These are phyloP conservation scores for Murraya paniculata DNA, from an alignment of 345 rosid species.

Conservation along the genomic window DNA sequence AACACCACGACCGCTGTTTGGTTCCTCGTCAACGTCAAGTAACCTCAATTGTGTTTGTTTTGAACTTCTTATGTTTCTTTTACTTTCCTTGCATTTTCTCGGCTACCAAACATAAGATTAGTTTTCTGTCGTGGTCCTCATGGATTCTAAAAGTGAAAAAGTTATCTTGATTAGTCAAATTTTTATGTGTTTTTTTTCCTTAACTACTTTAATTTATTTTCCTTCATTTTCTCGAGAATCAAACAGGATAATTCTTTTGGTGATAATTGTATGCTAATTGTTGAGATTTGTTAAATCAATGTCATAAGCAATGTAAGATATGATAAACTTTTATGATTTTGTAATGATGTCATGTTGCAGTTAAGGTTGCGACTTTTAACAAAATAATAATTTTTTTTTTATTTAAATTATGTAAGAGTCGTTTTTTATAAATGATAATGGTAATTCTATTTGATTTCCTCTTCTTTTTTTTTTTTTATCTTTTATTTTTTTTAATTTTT, in stretches of 20 bases:
- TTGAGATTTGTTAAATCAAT: neutral
- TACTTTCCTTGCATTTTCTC: slow-evolving; percentile 13
- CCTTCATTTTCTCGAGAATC: neutral
- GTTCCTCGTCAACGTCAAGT: too few species aligned
- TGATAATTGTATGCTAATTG: neutral
- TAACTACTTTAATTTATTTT: neutral
- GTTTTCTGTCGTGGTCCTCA: slow-evolving; percentile 1
- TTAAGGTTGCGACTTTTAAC: too few species aligned
- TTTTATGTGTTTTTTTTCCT: neutral
- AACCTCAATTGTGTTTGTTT: neutral
- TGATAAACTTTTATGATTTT: neutral
- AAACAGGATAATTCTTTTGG: neutral
- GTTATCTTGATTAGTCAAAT: neutral
- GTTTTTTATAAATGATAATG: too few species aligned
- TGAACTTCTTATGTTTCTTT: neutral
- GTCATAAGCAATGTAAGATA: neutral
- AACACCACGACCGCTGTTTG: too few species aligned
- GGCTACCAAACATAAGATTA: neutral
- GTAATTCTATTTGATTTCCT: too few species aligned
- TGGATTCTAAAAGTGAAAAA: neutral
- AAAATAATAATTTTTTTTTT: too few species aligned
- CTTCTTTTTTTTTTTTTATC: too few species aligned
- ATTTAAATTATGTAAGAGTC: too few species aligned
- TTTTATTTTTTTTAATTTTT: too few species aligned
- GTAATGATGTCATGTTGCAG: neutral